A percentile compares a stretch with the other conserved stretches of the same genome.
phyloP scores from a whole-genome alignment of 177 flowering plant genomes.

The Vitis hybrid region DNA sequence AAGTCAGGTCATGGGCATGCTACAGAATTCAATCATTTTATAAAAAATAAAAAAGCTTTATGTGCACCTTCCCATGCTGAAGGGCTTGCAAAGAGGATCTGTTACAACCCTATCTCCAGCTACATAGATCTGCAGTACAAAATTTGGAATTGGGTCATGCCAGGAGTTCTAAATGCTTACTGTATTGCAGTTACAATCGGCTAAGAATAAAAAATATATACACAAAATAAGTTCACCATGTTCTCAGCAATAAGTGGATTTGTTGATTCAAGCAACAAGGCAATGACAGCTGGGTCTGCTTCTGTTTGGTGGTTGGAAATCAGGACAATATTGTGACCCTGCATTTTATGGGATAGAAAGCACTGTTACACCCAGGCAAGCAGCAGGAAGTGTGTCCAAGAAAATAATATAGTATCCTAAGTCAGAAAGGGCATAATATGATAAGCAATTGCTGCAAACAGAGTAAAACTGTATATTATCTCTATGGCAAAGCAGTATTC shows the following conservation, averaged over 20 bases:
- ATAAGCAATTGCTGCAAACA: background rate
- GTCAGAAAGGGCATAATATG: no score
- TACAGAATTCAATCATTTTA: background rate
- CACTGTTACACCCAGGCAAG: background rate
- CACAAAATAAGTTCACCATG: constrained; percentile 41
- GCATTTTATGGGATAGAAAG: constrained; percentile 20
- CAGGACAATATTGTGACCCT: constrained; percentile 91
- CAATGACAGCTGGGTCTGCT: constrained; percentile 94
- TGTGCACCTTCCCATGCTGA: constrained; percentile 95
- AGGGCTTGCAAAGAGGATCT: constrained; percentile 97
- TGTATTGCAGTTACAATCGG: constrained; percentile 1
- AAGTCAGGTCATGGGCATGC: background rate
- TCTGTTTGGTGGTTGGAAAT: constrained; percentile 98
- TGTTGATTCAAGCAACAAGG: constrained; percentile 74
- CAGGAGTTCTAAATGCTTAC: constrained; percentile 10
- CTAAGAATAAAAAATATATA: background rate
- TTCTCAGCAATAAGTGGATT: constrained; percentile 64
- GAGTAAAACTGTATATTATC: no score
- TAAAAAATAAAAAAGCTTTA: constrained; percentile 4
- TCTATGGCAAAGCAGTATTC: no score
- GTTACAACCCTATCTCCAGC: constrained; percentile 96
- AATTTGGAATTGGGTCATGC: constrained; percentile 13
- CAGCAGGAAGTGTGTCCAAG: background rate
- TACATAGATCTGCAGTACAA: constrained; percentile 62
- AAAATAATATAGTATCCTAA: background rate